Percentiles rank a stretch among this genome's conserved stretches.
Evolutionary conservation across 352 stramenopile species (phyloP).

Genomic region (Phytophthora lateralis): DNA sequence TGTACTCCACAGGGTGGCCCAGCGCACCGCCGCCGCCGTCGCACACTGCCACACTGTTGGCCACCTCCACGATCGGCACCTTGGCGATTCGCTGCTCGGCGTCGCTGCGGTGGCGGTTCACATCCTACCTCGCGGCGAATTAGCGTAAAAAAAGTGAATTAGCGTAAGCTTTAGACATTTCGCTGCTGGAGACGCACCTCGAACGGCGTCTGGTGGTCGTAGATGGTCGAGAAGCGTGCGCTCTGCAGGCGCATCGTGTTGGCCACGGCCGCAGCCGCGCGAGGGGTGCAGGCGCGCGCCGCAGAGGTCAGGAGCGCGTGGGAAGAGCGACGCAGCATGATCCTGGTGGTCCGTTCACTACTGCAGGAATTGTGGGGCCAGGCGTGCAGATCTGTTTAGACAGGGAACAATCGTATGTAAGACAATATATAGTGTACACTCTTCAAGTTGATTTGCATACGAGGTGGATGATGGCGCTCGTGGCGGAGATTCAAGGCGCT

Average conservation of each 20-base stretch:
- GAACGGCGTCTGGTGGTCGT: conserved; percentile 67
- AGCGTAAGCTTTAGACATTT: not conserved
- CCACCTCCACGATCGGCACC: conserved; percentile 92
- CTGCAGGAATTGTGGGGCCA: conserved; percentile 25
- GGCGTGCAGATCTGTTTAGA: not conserved
- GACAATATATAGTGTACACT: not conserved
- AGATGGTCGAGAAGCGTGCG: conserved; percentile 68
- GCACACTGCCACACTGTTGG: conserved; percentile 92
- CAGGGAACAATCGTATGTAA: not conserved
- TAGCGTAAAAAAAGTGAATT: conserved; percentile 9
- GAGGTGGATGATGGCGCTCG: conserved; percentile 15
- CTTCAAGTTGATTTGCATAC: not conserved
- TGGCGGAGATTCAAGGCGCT: conserved; percentile 18
- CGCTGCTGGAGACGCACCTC: conserved; percentile 40
- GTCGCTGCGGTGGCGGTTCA: conserved; percentile 89
- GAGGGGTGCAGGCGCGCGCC: conserved; percentile 32
- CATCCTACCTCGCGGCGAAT: conserved; percentile 46
- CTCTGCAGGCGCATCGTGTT: conserved; percentile 34
- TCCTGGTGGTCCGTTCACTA: conserved; percentile 14
- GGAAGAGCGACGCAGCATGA: conserved; percentile 58
- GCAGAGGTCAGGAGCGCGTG: conserved; percentile 33
- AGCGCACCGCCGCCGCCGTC: conserved; percentile 96
- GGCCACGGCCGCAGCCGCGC: conserved; percentile 16
- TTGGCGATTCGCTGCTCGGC: conserved; percentile 89
- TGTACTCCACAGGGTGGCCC: conserved; percentile 97